phyloP scores from a whole-genome alignment of 2,329 filamentous ascomycete species.

The Fusarium sp. region DNA sequence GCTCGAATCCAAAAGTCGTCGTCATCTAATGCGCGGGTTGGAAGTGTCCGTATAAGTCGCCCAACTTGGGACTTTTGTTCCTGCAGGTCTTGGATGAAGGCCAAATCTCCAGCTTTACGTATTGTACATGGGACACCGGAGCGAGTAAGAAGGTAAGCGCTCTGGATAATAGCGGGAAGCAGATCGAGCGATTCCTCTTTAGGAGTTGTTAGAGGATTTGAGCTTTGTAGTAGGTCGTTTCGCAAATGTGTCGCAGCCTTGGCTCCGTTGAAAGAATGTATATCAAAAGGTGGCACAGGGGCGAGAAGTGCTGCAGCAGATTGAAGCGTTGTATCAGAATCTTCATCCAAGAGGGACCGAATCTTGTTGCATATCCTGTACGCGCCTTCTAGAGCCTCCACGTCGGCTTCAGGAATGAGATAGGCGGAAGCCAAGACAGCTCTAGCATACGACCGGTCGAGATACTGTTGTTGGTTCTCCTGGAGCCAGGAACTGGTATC shows the following conservation, averaged over 20 bases:
- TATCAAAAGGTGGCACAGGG: slow-evolving; percentile 49
- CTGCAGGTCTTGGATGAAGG: slow-evolving; percentile 69
- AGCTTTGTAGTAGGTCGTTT: slow-evolving; percentile 63
- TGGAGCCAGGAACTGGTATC: slow-evolving; percentile 67
- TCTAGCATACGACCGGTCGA: slow-evolving; percentile 74
- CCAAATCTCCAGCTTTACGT: slow-evolving; percentile 69
- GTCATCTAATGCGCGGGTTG: slow-evolving; percentile 63
- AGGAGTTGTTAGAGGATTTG: slow-evolving; percentile 74
- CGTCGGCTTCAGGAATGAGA: slow-evolving; percentile 68
- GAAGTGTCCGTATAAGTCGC: slow-evolving; percentile 67
- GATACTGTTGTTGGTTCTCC: slow-evolving; percentile 67
- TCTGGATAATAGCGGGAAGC: slow-evolving; percentile 71
- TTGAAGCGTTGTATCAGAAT: slow-evolving; percentile 64
- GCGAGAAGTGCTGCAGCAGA: slow-evolving; percentile 60
- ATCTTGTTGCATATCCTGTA: slow-evolving; percentile 71
- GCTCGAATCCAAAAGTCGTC: slow-evolving; percentile 72
- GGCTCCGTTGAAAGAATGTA: slow-evolving; percentile 30
- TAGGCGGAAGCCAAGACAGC: slow-evolving; percentile 76
- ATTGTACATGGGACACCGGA: slow-evolving; percentile 63
- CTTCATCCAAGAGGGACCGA: slow-evolving; percentile 65
- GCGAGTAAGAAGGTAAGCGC: slow-evolving; percentile 66
- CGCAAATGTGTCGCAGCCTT: slow-evolving; percentile 49
- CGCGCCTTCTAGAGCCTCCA: slow-evolving; percentile 68
- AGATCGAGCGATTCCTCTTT: slow-evolving; percentile 65
- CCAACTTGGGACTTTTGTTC: slow-evolving; percentile 72